phyloP scores from a whole-genome alignment of 768 basidiomycete genomes.

The Boletellus sp. region DNA sequence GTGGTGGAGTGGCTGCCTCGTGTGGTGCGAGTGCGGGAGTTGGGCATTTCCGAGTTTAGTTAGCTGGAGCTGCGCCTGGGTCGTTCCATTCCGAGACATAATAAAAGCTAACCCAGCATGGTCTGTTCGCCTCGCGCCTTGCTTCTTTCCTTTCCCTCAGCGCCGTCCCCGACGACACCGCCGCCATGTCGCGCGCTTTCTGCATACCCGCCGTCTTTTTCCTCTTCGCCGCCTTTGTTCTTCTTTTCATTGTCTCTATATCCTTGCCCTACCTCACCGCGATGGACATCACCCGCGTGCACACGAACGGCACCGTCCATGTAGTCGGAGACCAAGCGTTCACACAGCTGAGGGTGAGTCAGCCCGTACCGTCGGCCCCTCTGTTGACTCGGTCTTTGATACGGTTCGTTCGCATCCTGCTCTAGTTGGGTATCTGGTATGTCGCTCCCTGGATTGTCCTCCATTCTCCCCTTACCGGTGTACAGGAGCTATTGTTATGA shows the following conservation, averaged over 20 bases:
- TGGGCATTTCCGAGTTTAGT: no score
- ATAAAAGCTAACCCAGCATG: constrained; percentile 16
- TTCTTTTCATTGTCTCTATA: constrained; percentile 65
- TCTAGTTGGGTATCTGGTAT: constrained; percentile 71
- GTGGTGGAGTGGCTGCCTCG: no score
- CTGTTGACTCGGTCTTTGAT: background rate
- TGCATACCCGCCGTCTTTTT: constrained; percentile 60
- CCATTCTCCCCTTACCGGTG: constrained; percentile 3
- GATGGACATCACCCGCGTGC: constrained; percentile 62
- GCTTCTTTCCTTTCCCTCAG: constrained; percentile 3
- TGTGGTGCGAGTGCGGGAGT: no score
- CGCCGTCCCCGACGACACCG: constrained; percentile 2
- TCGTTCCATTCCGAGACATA: constrained; percentile 8
- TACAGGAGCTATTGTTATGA: constrained; percentile 63
- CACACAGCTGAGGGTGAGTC: constrained; percentile 53
- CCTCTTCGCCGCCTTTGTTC: constrained; percentile 58
- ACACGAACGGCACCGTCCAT: constrained; percentile 38
- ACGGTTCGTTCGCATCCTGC: constrained; percentile 4
- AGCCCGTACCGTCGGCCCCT: background rate
- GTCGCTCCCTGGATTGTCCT: constrained; percentile 2
- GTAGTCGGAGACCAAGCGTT: constrained; percentile 27
- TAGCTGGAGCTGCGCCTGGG: constrained; percentile 1
- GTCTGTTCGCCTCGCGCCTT: background rate
- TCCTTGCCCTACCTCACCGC: constrained; percentile 67
- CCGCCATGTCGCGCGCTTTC: constrained; percentile 45